Evolutionary conservation across 2,329 filamentous ascomycete genomes (phyloP), one percentile per base, ranked within the genome.

Genomic region (Neonectria hederae): DNA sequence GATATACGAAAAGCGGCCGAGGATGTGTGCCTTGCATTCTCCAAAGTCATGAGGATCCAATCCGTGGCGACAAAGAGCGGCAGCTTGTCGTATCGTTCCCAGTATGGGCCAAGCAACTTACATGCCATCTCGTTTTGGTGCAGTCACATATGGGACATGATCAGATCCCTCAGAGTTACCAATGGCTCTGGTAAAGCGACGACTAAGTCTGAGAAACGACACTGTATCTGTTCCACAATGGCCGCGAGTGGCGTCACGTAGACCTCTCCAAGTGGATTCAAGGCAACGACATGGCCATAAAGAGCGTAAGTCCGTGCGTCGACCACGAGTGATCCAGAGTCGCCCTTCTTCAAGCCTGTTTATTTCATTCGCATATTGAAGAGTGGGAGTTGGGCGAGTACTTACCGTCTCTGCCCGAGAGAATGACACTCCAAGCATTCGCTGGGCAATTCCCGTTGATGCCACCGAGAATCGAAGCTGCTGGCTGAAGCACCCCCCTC

Each of bases 1-100:
- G 24, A 26, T 26, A 81, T 80, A n/a, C n/a, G n/a, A n/a, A n/a
- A n/a, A n/a, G 11, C 73, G 80, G 22, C 81, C 74, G 4, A 83
- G 75, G 28, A 83, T 70, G 57, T 83, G 83, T 13, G 79, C 81
- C 30, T 78, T 75, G 0, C 73, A 69, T 5, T 71, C 72, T 3
- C 68, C 65, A 5, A 80, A 11, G 77, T 74, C 54, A 83, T 77
- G 42, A 83, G 76, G 26, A 76, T 76, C 81, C 81, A 83, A 67
- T 83, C 81, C 0, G 78, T 83, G 22, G 82, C 78, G 4, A 83
- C 70, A 6, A 82, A 72, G 2, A 80, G 80, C 11, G 75, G 75
- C 5, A 82, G 80, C 61, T 75, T 75, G 53, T 76, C 76, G 26
- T 60, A 75, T 1, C 82, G 79, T 30, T 81, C 79, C 81, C 81